Conservation (phyloP, 805 yeast species). For the Saccharomycopsis sp. region DNA sequence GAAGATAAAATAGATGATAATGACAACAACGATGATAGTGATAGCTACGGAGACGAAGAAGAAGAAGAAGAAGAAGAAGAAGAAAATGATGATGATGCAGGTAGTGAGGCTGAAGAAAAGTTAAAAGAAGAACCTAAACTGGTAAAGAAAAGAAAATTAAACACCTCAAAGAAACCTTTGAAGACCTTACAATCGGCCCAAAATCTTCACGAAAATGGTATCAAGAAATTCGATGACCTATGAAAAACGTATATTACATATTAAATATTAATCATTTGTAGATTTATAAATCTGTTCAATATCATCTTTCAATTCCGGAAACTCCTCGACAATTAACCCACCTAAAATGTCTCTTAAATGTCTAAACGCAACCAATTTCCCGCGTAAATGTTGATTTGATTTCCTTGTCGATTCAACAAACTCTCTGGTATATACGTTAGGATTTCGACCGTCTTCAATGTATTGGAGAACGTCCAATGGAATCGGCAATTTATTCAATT, state of each 20-base stretch:
- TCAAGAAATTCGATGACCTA: slow-evolving; percentile 15
- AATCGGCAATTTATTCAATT: slow-evolving; percentile 39
- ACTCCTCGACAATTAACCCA: slow-evolving; percentile 62
- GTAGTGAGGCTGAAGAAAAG: slow-evolving; percentile 5
- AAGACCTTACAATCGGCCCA: not conserved
- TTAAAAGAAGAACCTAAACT: slow-evolving; percentile 9
- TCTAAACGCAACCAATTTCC: slow-evolving; percentile 66
- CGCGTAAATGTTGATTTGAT: slow-evolving; percentile 81
- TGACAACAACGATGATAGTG: slow-evolving; percentile 15
- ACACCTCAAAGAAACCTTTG: slow-evolving; percentile 20
- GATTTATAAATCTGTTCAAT: slow-evolving; percentile 51
- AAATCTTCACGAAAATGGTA: slow-evolving; percentile 12
- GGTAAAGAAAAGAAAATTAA: slow-evolving; percentile 13
- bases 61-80: slow-evolving; percentile 48
- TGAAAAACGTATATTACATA: slow-evolving; percentile 1
- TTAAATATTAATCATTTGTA: slow-evolving; percentile 27
- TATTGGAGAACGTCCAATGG: slow-evolving; percentile 86
- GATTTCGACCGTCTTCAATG: slow-evolving; percentile 94
- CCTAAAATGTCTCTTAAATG: slow-evolving; percentile 61
- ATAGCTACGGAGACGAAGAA: slow-evolving; percentile 16
- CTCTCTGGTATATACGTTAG: slow-evolving; percentile 94
- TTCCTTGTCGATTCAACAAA: slow-evolving; percentile 91
- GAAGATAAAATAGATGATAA: slow-evolving; percentile 20
- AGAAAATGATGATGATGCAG: slow-evolving; percentile 25
- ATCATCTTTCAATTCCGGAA: slow-evolving; percentile 60